Evolutionary conservation across 805 yeast species (phyloP).

Genomic region (Soucietia sequanensis): DNA sequence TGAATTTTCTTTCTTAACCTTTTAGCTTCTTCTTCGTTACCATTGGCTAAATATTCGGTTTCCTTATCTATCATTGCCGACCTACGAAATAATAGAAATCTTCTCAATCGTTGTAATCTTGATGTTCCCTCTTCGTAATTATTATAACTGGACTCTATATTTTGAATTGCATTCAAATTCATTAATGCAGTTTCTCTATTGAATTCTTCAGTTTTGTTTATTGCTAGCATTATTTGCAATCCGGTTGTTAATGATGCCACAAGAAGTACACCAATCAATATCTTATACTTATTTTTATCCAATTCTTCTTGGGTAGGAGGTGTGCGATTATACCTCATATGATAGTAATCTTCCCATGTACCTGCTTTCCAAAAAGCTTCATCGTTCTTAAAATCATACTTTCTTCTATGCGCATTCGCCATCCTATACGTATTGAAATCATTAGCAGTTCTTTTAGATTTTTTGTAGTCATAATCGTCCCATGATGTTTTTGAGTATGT

Average conservation of each 20-base stretch:
- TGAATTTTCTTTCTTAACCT: constrained; percentile 9
- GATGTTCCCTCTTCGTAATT: constrained; percentile 27
- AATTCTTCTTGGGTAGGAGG: constrained; percentile 42
- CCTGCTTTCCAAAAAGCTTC: constrained; percentile 60
- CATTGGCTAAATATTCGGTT: constrained; percentile 7
- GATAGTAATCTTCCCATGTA: constrained; percentile 62
- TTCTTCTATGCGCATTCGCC: constrained; percentile 38
- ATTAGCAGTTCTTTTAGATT: constrained; percentile 10
- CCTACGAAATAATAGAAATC: constrained; percentile 34
- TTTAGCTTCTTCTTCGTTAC: constrained; percentile 13
- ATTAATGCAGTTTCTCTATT: constrained; percentile 20
- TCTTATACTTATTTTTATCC: constrained; percentile 43
- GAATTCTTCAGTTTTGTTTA: constrained; percentile 32
- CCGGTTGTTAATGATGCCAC: constrained; percentile 30
- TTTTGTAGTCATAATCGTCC: constrained; percentile 19
- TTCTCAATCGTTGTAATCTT: constrained; percentile 29
- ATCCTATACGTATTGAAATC: constrained; percentile 33
- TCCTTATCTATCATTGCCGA: constrained; percentile 20
- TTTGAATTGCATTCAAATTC: constrained; percentile 29
- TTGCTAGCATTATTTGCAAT: constrained; percentile 36
- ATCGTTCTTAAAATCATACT: constrained; percentile 29
- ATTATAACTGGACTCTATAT: constrained; percentile 23
- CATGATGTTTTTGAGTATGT: constrained; percentile 26
- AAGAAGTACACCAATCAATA: constrained; percentile 33
- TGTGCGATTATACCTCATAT: constrained; percentile 33